Evolutionary conservation across 805 yeast species (phyloP).

Genomic region (Suhomyces sp.): DNA sequence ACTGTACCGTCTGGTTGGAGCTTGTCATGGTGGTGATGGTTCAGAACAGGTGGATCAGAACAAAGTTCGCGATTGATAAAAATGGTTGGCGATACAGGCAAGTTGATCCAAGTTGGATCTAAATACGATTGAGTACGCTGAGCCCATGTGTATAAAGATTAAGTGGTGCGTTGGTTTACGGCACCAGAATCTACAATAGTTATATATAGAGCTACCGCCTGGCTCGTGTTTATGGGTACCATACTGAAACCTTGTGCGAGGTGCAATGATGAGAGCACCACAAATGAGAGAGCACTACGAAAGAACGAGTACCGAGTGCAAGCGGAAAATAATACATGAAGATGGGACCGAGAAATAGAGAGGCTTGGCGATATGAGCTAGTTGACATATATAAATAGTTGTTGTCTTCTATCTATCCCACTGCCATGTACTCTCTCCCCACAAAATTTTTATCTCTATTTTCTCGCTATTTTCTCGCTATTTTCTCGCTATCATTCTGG

Average conservation of each 20-base stretch:
- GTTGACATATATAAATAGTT: background rate
- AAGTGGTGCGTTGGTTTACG: background rate
- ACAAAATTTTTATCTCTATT: background rate
- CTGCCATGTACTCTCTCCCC: background rate
- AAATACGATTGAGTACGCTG: background rate
- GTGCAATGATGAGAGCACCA: background rate
- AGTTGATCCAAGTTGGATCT: background rate
- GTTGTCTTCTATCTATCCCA: background rate
- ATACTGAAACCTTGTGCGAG: background rate
- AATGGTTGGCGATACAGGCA: background rate
- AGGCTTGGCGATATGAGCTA: background rate
- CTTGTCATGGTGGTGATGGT: background rate
- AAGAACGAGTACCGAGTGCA: background rate
- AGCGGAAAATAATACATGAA: background rate
- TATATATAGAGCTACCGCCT: background rate
- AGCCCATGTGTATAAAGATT: background rate
- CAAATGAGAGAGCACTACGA: background rate
- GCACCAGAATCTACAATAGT: background rate
- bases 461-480: background rate
- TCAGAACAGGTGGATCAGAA: background rate
- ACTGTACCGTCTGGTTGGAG: constrained; percentile 30
- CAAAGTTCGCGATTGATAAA: background rate
- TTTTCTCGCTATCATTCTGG: background rate
- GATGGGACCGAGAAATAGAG: background rate
- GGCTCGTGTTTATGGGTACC: background rate